Evolutionary conservation across 176 grass and related monocot species (phyloP), one percentile per base, ranked within the genome.

Genomic region (Cenchrus americanus): DNA sequence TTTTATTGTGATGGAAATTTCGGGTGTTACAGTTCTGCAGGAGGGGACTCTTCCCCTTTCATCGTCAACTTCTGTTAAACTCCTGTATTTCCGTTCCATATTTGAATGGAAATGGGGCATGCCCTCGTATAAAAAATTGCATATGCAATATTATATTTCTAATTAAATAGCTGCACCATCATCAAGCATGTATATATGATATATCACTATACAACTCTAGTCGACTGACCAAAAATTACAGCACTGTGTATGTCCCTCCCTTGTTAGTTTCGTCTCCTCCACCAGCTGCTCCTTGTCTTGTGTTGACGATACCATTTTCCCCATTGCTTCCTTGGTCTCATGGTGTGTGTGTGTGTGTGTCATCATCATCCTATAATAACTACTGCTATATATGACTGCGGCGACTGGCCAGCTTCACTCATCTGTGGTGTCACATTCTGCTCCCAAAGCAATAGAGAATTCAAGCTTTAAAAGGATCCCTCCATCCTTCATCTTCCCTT

Each of bases 401-500:
- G 21, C 55, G 47, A 49, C 23, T 58, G 41, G 18, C 13, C 78
- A 24, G 32, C 19, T 73, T 65, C 66, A 47, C 55, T 34, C 23
- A n/a, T 27, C 2, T 12, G 12, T 73, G 0, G 21, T 70, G 10
- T 59, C 44, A 26, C 32, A 64, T 75, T 30, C 34, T 85, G 60
- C 58, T 82, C 42, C 53, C 44, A 21, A 34, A 62, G 40, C 42
- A 46, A 37, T 37, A 2, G 34, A 37, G 34, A 37, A 37, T 65
- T 88, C 75, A 94, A 32, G 73, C 40, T 58, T 89, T 55, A 9
- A 91, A 97, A 91, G 88, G 92, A 84, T 94, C 88, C 24, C 32
- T 89, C 95, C 95, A 97, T 80, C 82, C 89, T 10, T 91, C 89
- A 63, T 97, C 95, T 84, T 94, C 92, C 46, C 54, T 83, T 6